These are phyloP conservation scores for Russula brevipes DNA, from an alignment of 768 basidiomycete genomes.

Conservation along the genomic window DNA sequence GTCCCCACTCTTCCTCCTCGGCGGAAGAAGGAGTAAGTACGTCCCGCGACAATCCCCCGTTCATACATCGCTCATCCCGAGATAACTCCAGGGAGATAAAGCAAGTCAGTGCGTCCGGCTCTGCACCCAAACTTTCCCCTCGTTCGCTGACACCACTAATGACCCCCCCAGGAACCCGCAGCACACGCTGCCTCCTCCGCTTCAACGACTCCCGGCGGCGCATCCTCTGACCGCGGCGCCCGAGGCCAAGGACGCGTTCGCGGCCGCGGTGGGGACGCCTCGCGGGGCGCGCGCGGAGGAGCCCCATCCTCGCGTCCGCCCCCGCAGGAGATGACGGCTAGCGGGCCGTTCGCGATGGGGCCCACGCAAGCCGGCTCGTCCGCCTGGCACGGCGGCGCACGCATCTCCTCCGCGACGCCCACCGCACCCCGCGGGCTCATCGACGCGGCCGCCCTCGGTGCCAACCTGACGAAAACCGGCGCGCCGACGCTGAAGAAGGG, in stretches of 20 bases:
- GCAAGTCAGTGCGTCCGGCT: slow-evolving; percentile 33
- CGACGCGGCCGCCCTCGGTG: slow-evolving; percentile 40
- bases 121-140: not conserved
- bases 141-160: not conserved
- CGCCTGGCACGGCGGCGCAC: slow-evolving; percentile 47
- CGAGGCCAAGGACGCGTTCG: slow-evolving; percentile 37
- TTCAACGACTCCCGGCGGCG: slow-evolving; percentile 26
- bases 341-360: slow-evolving; percentile 85
- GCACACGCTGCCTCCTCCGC: slow-evolving; percentile 22
- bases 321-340: slow-evolving; percentile 71
- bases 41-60: slow-evolving; percentile 32
- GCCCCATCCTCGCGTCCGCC: slow-evolving; percentile 42
- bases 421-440: slow-evolving; percentile 38
- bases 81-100: slow-evolving; percentile 51
- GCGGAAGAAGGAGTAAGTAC: slow-evolving; percentile 77
- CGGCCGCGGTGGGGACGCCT: slow-evolving; percentile 43
- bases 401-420: slow-evolving; percentile 55
- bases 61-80: slow-evolving; percentile 23
- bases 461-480: slow-evolving; percentile 45
- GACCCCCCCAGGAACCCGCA: slow-evolving; percentile 44
- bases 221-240: slow-evolving; percentile 43
- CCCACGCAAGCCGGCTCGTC: slow-evolving; percentile 62
- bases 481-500: slow-evolving; percentile 48
- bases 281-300: slow-evolving; percentile 42
- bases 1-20: slow-evolving; percentile 70